Conservation (phyloP, 2,329 filamentous ascomycete genomes). For the Stagonosporopsis cucurbitacearum region DNA sequence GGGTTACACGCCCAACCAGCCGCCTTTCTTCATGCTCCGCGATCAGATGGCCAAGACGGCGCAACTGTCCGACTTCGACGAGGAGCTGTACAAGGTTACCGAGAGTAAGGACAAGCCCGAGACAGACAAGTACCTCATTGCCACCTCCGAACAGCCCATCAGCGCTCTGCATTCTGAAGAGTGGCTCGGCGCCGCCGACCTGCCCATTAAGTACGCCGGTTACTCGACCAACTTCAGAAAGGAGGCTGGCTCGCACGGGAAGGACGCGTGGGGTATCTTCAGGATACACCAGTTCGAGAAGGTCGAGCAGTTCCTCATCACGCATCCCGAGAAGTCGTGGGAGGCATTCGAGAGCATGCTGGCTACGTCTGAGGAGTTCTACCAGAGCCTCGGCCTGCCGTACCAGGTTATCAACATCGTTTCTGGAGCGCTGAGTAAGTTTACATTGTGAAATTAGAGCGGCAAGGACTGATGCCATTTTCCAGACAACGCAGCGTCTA, state of each 20-base stretch:
- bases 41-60: constrained; percentile 98
- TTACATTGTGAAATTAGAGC: neutral
- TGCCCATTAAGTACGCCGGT: constrained; percentile 87
- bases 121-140: constrained; percentile 78
- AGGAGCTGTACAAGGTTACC: constrained; percentile 94
- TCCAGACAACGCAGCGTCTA: constrained; percentile 58
- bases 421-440: constrained; percentile 79
- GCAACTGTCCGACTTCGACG: constrained; percentile 95
- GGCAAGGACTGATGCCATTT: neutral
- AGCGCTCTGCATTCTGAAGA: constrained; percentile 92
- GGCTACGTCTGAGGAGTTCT: constrained; percentile 88
- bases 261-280: constrained; percentile 98
- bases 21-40: constrained; percentile 78
- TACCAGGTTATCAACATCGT: constrained; percentile 95
- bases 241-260: constrained; percentile 89
- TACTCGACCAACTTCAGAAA: constrained; percentile 96
- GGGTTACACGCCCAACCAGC: constrained; percentile 75
- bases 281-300: constrained; percentile 97
- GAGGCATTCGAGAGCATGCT: constrained; percentile 95
- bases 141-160: constrained; percentile 93
- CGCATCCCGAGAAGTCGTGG: constrained; percentile 83
- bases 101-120: constrained; percentile 79
- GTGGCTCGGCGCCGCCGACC: constrained; percentile 83
- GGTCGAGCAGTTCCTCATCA: constrained; percentile 56
- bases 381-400: constrained; percentile 84